A percentile compares a stretch with the other conserved stretches of the same genome.
Conservation (phyloP, 768 basidiomycete genomes). For the Melanogaster broomeanus region DNA sequence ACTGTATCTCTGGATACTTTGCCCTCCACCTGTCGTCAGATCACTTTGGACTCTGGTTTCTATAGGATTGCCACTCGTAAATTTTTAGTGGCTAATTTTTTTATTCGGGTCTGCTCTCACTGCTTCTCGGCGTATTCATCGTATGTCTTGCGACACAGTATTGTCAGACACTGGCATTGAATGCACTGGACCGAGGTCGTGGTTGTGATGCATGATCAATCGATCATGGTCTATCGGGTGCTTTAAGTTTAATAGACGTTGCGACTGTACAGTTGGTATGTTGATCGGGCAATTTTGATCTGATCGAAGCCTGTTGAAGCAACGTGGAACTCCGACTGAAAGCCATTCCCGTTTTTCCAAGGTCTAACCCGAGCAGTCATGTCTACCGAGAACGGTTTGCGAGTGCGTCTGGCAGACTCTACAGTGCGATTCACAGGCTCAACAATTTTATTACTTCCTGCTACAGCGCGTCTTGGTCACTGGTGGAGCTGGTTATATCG, state of each 20-base stretch:
- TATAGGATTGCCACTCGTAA: too few relatives aligned
- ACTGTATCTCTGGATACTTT: background rate
- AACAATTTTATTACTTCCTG: constrained; percentile 1
- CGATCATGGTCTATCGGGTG: too few relatives aligned
- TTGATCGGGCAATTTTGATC: constrained; percentile 6
- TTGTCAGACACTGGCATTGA: too few relatives aligned
- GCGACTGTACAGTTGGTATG: constrained; percentile 4
- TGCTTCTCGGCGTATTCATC: too few relatives aligned
- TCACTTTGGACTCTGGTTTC: too few relatives aligned
- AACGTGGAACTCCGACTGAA: constrained; percentile 1
- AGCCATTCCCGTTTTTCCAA: background rate
- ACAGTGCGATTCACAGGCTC: constrained; percentile 3
- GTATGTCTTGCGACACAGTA: too few relatives aligned
- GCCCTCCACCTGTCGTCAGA: too few relatives aligned
- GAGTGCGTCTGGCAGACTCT: constrained; percentile 40
- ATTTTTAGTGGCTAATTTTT: too few relatives aligned
- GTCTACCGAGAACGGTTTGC: constrained; percentile 39
- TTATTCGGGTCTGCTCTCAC: too few relatives aligned
- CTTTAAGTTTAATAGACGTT: too few relatives aligned
- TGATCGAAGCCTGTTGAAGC: background rate
- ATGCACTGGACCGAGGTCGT: too few relatives aligned
- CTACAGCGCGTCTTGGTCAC: constrained; percentile 65
- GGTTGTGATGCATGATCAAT: too few relatives aligned
- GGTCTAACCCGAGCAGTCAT: constrained; percentile 15
- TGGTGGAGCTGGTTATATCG: constrained; percentile 90